Evolutionary conservation across 1,284 basidiomycete genomes (phyloP), one percentile per base, ranked within the genome.

Genomic region (Inonotus hispidus): DNA sequence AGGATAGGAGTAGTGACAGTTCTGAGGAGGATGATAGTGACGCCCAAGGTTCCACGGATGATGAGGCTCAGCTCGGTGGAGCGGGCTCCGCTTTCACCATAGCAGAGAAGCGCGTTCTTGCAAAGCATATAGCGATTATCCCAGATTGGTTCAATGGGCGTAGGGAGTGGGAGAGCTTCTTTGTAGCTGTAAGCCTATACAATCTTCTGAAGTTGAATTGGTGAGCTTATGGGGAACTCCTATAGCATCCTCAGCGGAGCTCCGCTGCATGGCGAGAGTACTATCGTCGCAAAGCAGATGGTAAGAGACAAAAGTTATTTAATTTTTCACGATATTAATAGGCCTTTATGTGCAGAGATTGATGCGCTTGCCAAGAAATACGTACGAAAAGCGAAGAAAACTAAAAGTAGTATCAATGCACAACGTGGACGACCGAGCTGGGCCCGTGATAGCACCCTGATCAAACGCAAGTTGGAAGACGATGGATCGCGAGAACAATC

Each of bases 181-280:
- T 73, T 59, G 73, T 76, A 67, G 76, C 75, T 68, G 87, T 85
- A 64, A 54, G 71, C 67, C 4, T n/a, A n/a, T 66, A 16, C 35
- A 8, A 19, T 56, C 59, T 56, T 27, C 25, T 39, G 7, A 45
- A 32, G 14, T 45, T 39, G 6, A 38, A 10, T 11, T 19, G 16
- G 27, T n/a, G 21, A 32, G 47, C 45, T 29, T 21, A 35, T n/a
- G 47, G 8, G 13, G 21, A 37, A 16, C 60, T 58, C 39, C n/a
- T 32, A 10, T 53, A 79, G 77, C 67, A 82, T 67, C 74, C 80
- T 39, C 79, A 80, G 68, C 76, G 87, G 63, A 76, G 81, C 27
- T 68, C 71, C 3, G 83, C 81, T 65, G 76, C 84, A 3, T 88
- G 85, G 83, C 75, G 71, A 16, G 82, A 86, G 68, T 82, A 78